Percentiles rank a stretch among this genome's conserved stretches.
phyloP scores from a whole-genome alignment of 1,139 yeast genomes.

The Saccharomycopsis hybrid region DNA sequence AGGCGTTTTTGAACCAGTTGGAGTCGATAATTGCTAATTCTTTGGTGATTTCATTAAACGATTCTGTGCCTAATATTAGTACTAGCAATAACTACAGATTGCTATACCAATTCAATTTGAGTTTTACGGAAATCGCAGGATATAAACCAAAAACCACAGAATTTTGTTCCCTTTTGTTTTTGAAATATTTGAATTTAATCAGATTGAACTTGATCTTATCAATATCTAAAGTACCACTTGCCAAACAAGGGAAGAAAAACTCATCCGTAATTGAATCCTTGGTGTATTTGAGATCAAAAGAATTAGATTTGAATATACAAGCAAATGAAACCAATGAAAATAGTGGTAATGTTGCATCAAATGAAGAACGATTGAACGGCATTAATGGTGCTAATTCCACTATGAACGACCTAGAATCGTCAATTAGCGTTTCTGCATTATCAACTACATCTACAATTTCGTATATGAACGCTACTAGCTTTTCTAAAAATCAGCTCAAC shows the following conservation, averaged over 20 bases:
- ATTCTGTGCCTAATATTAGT: slow-evolving; percentile 8
- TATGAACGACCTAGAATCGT: not conserved
- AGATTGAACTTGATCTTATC: slow-evolving; percentile 12
- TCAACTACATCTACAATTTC: slow-evolving; percentile 5
- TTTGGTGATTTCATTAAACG: slow-evolving; percentile 11
- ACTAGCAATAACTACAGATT: slow-evolving; percentile 3
- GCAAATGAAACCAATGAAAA: too few relatives aligned
- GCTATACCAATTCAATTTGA: slow-evolving; percentile 7
- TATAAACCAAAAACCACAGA: slow-evolving; percentile 7
- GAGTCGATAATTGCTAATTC: slow-evolving; percentile 14
- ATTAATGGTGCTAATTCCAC: not conserved
- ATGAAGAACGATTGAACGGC: not conserved
- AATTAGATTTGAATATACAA: slow-evolving; percentile 4
- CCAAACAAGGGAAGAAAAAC: not conserved
- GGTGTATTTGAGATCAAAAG: slow-evolving; percentile 14
- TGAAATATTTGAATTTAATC: slow-evolving; percentile 15
- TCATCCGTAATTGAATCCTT: slow-evolving; percentile 16
- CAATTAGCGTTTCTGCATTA: not conserved
- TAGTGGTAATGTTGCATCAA: not conserved
- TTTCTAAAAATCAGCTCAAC: not conserved
- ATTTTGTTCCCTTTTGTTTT: slow-evolving; percentile 16
- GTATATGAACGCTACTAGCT: slow-evolving; percentile 1
- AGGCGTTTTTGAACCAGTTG: slow-evolving; percentile 7
- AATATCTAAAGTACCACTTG: slow-evolving; percentile 8
- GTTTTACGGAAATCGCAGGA: not conserved